These are phyloP conservation scores for Diaporthe eres DNA, from an alignment of 2,329 filamentous ascomycete genomes.

Conservation along the genomic window DNA sequence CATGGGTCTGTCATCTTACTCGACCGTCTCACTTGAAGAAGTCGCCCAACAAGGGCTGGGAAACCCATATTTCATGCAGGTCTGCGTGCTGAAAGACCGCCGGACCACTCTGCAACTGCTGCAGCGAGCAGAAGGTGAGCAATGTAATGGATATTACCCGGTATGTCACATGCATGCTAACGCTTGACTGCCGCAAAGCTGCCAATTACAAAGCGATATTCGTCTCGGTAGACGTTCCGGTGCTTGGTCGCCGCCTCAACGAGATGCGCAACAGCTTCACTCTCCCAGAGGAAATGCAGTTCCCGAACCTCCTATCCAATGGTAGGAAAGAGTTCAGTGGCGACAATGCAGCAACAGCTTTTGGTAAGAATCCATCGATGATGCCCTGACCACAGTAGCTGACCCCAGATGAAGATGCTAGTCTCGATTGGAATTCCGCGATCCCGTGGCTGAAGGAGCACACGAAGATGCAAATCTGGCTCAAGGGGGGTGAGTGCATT, in stretches of 20 bases:
- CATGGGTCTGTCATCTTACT: constrained; percentile 64
- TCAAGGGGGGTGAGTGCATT: constrained; percentile 54
- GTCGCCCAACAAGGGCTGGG: constrained; percentile 56
- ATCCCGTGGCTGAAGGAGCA: constrained; percentile 63
- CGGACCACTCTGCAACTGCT: constrained; percentile 1
- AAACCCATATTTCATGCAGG: constrained; percentile 66
- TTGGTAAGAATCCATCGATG: not conserved
- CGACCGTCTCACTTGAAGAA: constrained; percentile 61
- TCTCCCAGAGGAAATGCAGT: constrained; percentile 58
- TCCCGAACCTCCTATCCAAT: constrained; percentile 55
- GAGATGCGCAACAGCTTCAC: constrained; percentile 67
- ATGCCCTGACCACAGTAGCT: not conserved
- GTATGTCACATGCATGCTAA: not conserved
- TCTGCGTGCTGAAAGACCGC: constrained; percentile 64
- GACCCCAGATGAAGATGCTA: constrained; percentile 47
- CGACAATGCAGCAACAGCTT: not conserved
- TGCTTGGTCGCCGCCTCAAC: constrained; percentile 66
- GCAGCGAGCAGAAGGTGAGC: constrained; percentile 25
- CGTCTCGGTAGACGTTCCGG: constrained; percentile 67
- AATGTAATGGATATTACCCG: accelerated
- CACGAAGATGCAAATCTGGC: constrained; percentile 64
- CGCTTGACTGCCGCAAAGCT: not conserved
- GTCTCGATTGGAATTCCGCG: constrained; percentile 62
- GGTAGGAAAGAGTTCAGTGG: constrained; percentile 11
- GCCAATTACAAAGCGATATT: constrained; percentile 48